Evolutionary conservation across 2,329 filamentous ascomycete species (phyloP), one percentile per base, ranked within the genome.

Genomic region (Chalara sp.): DNA sequence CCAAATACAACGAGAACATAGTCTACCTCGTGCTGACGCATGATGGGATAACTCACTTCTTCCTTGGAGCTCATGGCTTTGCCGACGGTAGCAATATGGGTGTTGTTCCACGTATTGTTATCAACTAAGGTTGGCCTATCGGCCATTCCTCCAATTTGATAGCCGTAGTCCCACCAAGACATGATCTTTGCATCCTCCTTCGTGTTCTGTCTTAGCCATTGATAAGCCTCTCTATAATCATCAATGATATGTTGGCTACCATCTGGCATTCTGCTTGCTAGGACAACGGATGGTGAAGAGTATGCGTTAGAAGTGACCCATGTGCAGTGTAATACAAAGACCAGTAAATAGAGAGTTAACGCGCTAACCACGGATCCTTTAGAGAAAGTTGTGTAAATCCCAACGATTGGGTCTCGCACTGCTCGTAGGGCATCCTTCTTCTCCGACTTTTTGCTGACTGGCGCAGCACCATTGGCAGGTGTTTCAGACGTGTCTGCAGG

Each of bases 91-190:
- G 93, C 93, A 71, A 99, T 99, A 69, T 99, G 93, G 6, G 93
- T 99, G 76, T 99, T 99, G 78, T 99, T 99, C 93, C 93, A 99
- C 2, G 93, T 99, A 75, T 99, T 99, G 78, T 99, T 99, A 76
- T 99, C 93, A 33, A 99, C 93, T 33, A 99, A 78, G 1, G 93
- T 99, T 33, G 93, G 93, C 49, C 93, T 83, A 69, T 99, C 93
- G 46, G 93, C 93, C 93, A 99, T 99, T 60, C 93, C 93, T 73
- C 93, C 93, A 70, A 99, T 99, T 73, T 99, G 93, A 75, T 99
- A 99, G 58, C 93, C 93, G 65, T 99, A 99, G 68, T 99, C 93
- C 93, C 93, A 99, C 93, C 93, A 99, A 1, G 91, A 93, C 92
- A 97, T 97, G 67, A 99, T 87, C 79, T 97, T 99, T 66, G 95